These are phyloP conservation scores for Polygonum aviculare DNA, from an alignment of 148 eudicot genomes.

Conservation along the genomic window DNA sequence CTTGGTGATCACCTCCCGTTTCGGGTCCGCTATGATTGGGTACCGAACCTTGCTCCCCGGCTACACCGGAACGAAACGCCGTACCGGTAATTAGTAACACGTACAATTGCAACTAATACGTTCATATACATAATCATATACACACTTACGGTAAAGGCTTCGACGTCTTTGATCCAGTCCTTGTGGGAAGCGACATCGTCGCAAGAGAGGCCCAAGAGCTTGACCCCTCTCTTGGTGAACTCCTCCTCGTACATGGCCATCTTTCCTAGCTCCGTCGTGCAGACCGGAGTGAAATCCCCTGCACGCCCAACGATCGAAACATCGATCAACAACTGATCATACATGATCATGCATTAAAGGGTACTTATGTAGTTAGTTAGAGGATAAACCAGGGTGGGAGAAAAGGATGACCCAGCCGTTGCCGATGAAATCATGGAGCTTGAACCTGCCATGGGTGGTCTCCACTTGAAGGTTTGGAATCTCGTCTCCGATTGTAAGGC, in stretches of 20 bases:
- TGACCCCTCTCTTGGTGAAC: slow-evolving; percentile 60
- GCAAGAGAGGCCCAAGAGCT: slow-evolving; percentile 73
- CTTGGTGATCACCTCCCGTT: slow-evolving; percentile 47
- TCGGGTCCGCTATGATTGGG: slow-evolving; percentile 79
- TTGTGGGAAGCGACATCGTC: slow-evolving; percentile 66
- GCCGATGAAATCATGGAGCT: slow-evolving; percentile 58
- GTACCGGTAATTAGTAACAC: too few species aligned
- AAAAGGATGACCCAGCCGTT: slow-evolving; percentile 58
- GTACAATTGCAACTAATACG: background rate
- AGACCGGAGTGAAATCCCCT: slow-evolving; percentile 94
- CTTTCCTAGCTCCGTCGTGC: slow-evolving; percentile 74
- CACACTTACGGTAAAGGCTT: slow-evolving; percentile 41
- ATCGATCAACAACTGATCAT: background rate
- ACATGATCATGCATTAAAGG: too few species aligned
- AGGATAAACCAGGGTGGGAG: slow-evolving; percentile 64
- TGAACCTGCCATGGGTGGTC: slow-evolving; percentile 61
- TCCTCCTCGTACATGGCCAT: slow-evolving; percentile 76
- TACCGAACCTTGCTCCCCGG: slow-evolving; percentile 56
- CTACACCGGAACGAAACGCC: slow-evolving; percentile 9
- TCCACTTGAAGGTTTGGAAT: slow-evolving; percentile 68
- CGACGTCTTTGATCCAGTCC: slow-evolving; percentile 83
- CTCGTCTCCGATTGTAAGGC: slow-evolving; percentile 69
- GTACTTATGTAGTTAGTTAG: background rate
- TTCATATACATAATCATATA: background rate
- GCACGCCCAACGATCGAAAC: background rate